Evolutionary conservation across 495 filamentous ascomycete species (phyloP).

Genomic region (Chaetomium tenue): DNA sequence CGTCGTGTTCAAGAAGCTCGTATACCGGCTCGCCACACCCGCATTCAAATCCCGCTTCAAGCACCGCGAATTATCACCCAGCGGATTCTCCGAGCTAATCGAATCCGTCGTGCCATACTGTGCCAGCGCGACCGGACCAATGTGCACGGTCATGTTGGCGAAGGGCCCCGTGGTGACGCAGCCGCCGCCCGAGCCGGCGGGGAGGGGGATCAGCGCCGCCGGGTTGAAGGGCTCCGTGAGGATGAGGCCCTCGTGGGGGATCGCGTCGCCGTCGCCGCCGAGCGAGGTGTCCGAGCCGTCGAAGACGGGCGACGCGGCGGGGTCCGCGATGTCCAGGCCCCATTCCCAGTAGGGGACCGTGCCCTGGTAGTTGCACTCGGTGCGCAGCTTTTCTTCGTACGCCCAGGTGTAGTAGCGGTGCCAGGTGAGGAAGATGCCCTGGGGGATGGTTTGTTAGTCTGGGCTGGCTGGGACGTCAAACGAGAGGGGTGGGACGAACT

Average conservation of each 20-base stretch:
- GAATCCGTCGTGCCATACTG: no score
- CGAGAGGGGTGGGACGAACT: constrained; percentile 20
- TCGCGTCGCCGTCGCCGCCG: constrained; percentile 56
- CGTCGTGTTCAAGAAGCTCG: constrained; percentile 47
- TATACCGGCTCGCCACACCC: constrained; percentile 33
- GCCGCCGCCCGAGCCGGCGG: constrained; percentile 58
- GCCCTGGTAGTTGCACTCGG: constrained; percentile 69
- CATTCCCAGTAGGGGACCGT: constrained; percentile 66
- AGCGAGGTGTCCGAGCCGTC: constrained; percentile 57
- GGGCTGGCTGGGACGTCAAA: background rate
- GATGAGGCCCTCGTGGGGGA: constrained; percentile 35
- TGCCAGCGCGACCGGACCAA: constrained; percentile 49
- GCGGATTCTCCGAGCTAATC: background rate
- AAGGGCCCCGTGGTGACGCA: constrained; percentile 62
- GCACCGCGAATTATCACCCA: constrained; percentile 56
- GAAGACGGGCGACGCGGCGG: constrained; percentile 58
- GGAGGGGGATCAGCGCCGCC: constrained; percentile 31
- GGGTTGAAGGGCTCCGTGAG: constrained; percentile 22
- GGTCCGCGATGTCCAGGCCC: constrained; percentile 48
- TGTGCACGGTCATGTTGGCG: constrained; percentile 48
- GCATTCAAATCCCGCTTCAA: constrained; percentile 61
- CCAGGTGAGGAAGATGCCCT: constrained; percentile 63
- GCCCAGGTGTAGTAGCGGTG: constrained; percentile 63
- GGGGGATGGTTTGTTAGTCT: background rate
- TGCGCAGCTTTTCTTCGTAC: constrained; percentile 64